Percentiles rank a stretch among this genome's conserved stretches.
These are phyloP conservation scores for Petunia axillaris DNA, from an alignment of 257 asterid genomes.

Conservation along the genomic window DNA sequence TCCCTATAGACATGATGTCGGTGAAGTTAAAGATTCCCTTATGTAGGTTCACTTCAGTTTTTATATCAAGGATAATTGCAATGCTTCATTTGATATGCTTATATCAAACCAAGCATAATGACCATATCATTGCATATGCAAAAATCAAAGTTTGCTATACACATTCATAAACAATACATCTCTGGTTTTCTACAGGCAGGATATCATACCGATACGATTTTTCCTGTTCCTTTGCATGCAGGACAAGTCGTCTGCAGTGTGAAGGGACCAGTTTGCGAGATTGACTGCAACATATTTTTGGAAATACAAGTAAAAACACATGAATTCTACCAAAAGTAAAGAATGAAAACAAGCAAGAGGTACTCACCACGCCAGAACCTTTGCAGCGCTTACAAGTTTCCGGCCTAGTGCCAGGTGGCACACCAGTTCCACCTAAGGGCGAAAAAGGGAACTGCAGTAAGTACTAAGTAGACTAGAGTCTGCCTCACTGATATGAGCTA, in stretches of 20 bases:
- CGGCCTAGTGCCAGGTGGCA: conserved; percentile 97
- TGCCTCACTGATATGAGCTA: neutral
- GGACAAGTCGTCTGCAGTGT: conserved; percentile 68
- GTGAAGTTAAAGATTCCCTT: neutral
- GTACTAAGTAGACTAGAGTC: neutral
- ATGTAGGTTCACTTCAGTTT: neutral
- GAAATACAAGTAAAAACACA: conserved; percentile 20
- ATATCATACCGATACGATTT: conserved; percentile 72
- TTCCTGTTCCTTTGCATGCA: conserved; percentile 75
- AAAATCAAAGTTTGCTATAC: neutral
- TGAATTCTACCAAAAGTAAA: neutral
- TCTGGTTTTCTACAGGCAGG: neutral
- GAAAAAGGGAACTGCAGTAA: conserved; percentile 14
- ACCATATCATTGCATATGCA: neutral
- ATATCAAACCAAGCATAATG: neutral
- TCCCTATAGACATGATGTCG: neutral
- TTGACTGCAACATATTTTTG: conserved; percentile 38
- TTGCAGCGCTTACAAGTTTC: conserved; percentile 89
- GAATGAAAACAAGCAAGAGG: conserved; percentile 30
- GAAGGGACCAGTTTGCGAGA: conserved; percentile 58
- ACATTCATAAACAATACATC: neutral
- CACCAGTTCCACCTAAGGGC: conserved; percentile 86
- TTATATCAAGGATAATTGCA: neutral
- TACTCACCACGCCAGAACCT: conserved; percentile 88
- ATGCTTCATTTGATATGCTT: neutral